Evolutionary conservation across 2,329 filamentous ascomycete species (phyloP).

Genomic region (Arthroderma sp.): DNA sequence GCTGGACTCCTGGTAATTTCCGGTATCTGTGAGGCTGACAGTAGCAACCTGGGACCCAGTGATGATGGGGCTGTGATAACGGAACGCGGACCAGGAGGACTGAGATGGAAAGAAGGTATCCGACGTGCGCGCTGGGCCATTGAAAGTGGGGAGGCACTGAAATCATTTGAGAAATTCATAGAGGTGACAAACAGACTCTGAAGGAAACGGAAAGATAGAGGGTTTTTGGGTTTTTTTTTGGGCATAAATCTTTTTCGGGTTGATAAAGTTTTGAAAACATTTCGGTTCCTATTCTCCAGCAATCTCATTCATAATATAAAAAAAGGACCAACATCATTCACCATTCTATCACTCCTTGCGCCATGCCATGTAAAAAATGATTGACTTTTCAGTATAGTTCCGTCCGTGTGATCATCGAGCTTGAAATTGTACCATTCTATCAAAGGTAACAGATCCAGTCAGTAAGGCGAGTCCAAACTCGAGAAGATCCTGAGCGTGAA

Average conservation of each 20-base stretch:
- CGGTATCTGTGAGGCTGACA: constrained; percentile 73
- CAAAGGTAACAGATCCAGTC: constrained; percentile 9
- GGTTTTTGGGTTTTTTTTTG: neutral
- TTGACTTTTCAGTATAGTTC: neutral
- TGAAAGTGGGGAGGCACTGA: constrained; percentile 72
- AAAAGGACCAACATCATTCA: neutral
- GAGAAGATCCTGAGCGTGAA: neutral
- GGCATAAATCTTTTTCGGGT: neutral
- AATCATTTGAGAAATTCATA: constrained; percentile 71
- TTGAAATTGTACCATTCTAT: constrained; percentile 96
- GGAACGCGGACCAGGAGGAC: constrained; percentile 71
- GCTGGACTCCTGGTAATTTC: constrained; percentile 75
- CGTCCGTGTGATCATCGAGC: constrained; percentile 49
- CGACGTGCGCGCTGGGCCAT: constrained; percentile 78
- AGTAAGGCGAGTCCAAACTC: constrained; percentile 6
- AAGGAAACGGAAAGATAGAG: constrained; percentile 5
- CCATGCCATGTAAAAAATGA: neutral
- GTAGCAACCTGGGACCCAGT: constrained; percentile 62
- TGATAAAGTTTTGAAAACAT: too few relatives aligned
- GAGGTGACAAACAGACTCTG: constrained; percentile 54
- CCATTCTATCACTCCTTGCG: neutral
- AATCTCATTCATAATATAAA: too few relatives aligned
- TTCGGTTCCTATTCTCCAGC: too few relatives aligned
- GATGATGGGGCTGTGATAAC: constrained; percentile 69
- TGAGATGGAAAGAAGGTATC: constrained; percentile 90